Percentiles rank a stretch among this genome's conserved stretches.
phyloP scores from a whole-genome alignment of 495 filamentous ascomycete species.

The Cercophora scortea region DNA sequence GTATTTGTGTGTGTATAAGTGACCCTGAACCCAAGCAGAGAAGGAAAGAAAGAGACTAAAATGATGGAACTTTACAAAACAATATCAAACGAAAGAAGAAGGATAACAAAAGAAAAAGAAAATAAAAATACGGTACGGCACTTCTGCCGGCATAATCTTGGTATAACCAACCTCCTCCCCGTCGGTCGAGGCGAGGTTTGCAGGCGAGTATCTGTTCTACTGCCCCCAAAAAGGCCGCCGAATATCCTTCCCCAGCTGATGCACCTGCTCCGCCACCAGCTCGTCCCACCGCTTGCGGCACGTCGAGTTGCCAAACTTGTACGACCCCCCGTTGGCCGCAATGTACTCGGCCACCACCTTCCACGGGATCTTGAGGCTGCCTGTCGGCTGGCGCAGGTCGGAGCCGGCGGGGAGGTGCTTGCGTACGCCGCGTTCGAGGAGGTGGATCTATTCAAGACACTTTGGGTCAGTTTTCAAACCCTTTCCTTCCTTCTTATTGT shows the following conservation, averaged over 20 bases:
- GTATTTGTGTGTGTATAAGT: no score
- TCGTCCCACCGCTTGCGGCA: slow-evolving; percentile 79
- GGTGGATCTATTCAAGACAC: slow-evolving; percentile 28
- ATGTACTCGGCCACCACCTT: slow-evolving; percentile 75
- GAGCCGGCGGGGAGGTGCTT: background rate
- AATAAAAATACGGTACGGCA: no score
- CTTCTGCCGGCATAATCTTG: no score
- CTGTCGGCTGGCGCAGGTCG: background rate
- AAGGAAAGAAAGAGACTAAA: no score
- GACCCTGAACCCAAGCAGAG: no score
- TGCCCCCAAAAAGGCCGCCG: slow-evolving; percentile 6
- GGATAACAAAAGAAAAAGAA: no score
- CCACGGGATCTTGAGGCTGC: slow-evolving; percentile 61
- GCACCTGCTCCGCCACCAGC: slow-evolving; percentile 20
- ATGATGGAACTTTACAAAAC: no score
- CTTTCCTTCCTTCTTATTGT: background rate
- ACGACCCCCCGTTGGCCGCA: slow-evolving; percentile 60
- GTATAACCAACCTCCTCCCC: no score
- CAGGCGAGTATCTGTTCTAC: no score
- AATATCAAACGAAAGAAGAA: no score
- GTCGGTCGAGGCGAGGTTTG: no score
- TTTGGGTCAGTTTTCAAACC: no score
- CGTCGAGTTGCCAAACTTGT: slow-evolving; percentile 78
- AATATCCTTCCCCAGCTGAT: slow-evolving; percentile 4
- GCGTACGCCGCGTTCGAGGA: slow-evolving; percentile 42